phyloP scores from a whole-genome alignment of 164 flowering plant species.

The Malania oleifera region DNA sequence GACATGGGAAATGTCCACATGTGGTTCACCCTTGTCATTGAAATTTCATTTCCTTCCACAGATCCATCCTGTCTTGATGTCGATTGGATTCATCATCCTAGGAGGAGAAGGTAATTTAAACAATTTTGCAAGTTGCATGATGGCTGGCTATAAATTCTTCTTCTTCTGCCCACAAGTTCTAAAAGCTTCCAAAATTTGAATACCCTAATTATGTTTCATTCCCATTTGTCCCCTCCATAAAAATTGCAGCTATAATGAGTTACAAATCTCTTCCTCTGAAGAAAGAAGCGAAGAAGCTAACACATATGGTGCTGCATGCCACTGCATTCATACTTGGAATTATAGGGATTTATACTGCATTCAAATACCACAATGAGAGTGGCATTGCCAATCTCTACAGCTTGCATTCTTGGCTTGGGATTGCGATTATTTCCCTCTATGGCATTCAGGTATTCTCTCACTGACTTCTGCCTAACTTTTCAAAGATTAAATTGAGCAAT shows the following conservation, averaged over 20 bases:
- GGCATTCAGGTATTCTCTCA: conserved; percentile 66
- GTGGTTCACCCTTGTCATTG: too few relatives aligned
- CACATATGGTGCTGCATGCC: conserved; percentile 74
- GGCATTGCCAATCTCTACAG: conserved; percentile 81
- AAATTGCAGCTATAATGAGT: conserved; percentile 72
- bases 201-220: not conserved
- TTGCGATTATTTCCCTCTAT: conserved; percentile 63
- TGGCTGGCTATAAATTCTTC: not conserved
- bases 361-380: conserved; percentile 83
- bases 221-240: not conserved
- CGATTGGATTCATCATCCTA: conserved; percentile 81
- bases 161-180: not conserved
- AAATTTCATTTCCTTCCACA: conserved; percentile 36
- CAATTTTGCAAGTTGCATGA: too few relatives aligned
- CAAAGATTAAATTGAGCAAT: too few relatives aligned
- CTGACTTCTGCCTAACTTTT: too few relatives aligned
- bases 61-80: conserved; percentile 91
- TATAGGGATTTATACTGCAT: conserved; percentile 70
- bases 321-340: conserved; percentile 73
- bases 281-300: conserved; percentile 69
- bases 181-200: not conserved
- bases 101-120: conserved; percentile 84
- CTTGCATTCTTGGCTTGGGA: conserved; percentile 94
- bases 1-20: too few relatives aligned
- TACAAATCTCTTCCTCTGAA: conserved; percentile 67